phyloP scores from a whole-genome alignment of 106 monocot species.

The Acanthochlamys bracteata region DNA sequence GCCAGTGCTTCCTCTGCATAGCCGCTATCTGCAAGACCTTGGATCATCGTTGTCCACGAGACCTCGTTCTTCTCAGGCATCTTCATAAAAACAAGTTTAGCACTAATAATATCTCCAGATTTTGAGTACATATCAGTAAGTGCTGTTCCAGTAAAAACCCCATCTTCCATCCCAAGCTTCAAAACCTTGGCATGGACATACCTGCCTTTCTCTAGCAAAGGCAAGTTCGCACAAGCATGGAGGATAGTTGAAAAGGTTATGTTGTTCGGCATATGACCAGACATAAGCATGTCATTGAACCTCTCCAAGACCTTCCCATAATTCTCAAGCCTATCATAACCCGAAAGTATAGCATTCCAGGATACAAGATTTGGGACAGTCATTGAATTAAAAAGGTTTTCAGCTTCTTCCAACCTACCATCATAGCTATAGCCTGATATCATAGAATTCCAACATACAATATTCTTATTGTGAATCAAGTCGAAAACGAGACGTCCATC shows the following conservation, averaged over 20 bases:
- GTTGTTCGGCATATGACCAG: slow-evolving; percentile 20
- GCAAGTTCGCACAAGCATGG: slow-evolving; percentile 39
- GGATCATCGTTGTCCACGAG: slow-evolving; percentile 62
- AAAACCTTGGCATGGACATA: slow-evolving; percentile 34
- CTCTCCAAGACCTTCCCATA: slow-evolving; percentile 21
- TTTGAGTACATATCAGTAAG: slow-evolving; percentile 70
- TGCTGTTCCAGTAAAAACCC: slow-evolving; percentile 44
- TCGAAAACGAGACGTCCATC: slow-evolving; percentile 36
- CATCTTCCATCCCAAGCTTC: slow-evolving; percentile 35
- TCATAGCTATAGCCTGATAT: slow-evolving; percentile 35
- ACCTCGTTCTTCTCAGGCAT: slow-evolving; percentile 59
- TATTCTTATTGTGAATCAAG: slow-evolving; percentile 26
- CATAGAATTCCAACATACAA: slow-evolving; percentile 59
- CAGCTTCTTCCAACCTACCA: slow-evolving; percentile 24
- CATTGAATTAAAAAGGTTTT: slow-evolving; percentile 31
- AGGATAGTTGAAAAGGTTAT: slow-evolving; percentile 58
- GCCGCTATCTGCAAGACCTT: slow-evolving; percentile 52
- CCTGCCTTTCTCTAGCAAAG: slow-evolving; percentile 39
- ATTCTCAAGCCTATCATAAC: slow-evolving; percentile 30
- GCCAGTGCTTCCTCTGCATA: slow-evolving; percentile 35
- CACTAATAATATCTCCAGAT: slow-evolving; percentile 45
- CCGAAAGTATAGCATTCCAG: slow-evolving; percentile 61
- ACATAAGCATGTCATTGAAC: slow-evolving; percentile 39
- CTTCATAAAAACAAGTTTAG: slow-evolving; percentile 27
- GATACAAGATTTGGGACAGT: slow-evolving; percentile 25